Percentiles rank a stretch among this genome's conserved stretches.
These are phyloP conservation scores for Zasmidium cellare DNA, from an alignment of 2,329 filamentous ascomycete genomes.

Conservation along the genomic window DNA sequence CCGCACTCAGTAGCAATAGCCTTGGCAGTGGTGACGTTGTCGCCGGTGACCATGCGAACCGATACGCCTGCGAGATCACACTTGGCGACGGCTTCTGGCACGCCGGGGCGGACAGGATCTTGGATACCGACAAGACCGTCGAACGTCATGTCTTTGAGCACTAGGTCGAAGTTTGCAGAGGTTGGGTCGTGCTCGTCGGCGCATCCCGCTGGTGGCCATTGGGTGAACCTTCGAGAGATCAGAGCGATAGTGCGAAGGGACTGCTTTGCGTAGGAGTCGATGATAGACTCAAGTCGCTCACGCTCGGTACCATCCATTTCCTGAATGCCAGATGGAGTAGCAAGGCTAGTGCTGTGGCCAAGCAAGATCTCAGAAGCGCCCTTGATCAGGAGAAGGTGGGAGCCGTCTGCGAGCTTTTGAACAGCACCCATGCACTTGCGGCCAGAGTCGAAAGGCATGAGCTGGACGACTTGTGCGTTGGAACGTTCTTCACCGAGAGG, in stretches of 20 bases:
- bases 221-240: constrained; percentile 75
- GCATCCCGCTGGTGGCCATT: constrained; percentile 70
- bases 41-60: constrained; percentile 73
- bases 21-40: constrained; percentile 71
- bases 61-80: constrained; percentile 68
- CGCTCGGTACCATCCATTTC: constrained; percentile 51
- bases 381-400: constrained; percentile 58
- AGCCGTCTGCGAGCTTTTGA: constrained; percentile 52
- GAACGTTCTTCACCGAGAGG: constrained; percentile 61
- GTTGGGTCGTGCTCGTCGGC: constrained; percentile 60
- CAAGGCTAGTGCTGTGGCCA: constrained; percentile 51
- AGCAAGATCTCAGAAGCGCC: constrained; percentile 54
- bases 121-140: constrained; percentile 72
- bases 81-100: constrained; percentile 65
- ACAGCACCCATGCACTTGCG: constrained; percentile 71
- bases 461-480: constrained; percentile 58
- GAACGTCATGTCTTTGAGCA: constrained; percentile 73
- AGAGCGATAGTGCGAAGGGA: constrained; percentile 84
- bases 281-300: constrained; percentile 63
- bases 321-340: constrained; percentile 59
- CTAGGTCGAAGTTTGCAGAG: constrained; percentile 66
- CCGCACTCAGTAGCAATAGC: constrained; percentile 74
- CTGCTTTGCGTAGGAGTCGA: constrained; percentile 73
- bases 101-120: constrained; percentile 68
- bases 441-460: constrained; percentile 62